Evolutionary conservation across 2,329 filamentous ascomycete genomes (phyloP).

Genomic region (Remersonia thermophila): DNA sequence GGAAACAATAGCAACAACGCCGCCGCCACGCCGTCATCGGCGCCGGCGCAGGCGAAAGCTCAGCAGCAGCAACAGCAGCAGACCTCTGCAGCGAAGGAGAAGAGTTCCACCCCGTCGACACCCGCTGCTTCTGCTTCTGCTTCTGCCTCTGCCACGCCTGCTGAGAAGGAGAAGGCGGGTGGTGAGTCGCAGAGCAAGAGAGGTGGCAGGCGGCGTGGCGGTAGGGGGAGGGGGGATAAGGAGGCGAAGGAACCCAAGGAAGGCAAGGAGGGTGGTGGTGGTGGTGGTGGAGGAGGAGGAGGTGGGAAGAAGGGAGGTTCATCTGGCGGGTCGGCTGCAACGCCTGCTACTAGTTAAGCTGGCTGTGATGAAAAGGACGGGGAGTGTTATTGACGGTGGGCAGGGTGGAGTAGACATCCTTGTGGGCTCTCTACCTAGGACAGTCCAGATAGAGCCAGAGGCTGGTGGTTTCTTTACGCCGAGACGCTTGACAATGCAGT

Average conservation of each 20-base stretch:
- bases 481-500: no score
- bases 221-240: slow-evolving; percentile 5
- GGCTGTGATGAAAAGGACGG: no score
- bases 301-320: slow-evolving; percentile 1
- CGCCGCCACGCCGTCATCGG: slow-evolving; percentile 24
- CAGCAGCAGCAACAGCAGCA: background rate
- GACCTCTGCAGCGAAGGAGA: no score
- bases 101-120: no score
- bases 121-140: no score
- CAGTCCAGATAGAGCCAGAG: no score
- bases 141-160: background rate
- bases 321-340: no score
- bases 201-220: slow-evolving; percentile 12
- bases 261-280: slow-evolving; percentile 3
- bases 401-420: no score
- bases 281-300: slow-evolving; percentile 2
- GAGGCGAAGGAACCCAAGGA: slow-evolving; percentile 4
- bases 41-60: slow-evolving; percentile 2
- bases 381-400: no score
- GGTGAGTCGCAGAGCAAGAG: slow-evolving; percentile 8
- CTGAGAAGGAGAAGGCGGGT: background rate
- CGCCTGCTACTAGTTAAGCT: no score
- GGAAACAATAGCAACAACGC: slow-evolving; percentile 35
- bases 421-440: no score
- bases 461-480: no score